Base-by-base conservation (phyloP, 2,329 filamentous ascomycete species). In the Talaromyces sp. region DNA sequence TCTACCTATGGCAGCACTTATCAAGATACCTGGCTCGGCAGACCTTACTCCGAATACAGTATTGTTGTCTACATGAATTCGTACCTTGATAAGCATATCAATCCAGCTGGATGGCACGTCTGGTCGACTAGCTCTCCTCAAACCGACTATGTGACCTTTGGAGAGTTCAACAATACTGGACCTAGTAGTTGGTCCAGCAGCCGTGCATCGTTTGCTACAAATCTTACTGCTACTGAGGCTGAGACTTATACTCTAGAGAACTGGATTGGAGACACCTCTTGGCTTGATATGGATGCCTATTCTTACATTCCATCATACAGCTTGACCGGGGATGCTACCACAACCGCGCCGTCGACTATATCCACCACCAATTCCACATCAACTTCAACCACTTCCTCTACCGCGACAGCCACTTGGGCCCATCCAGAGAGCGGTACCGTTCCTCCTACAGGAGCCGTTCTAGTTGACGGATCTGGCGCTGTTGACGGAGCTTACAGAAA, bases 261-360 rank as follows among this genome's bases (percentile, higher is more conserved):
- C n/a, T 76, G 72, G 60, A 67, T 78, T 42, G 72, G 71, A 13
- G 70, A 70, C 39, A 77, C 72, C 3, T 65, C 69, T 7, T 78
- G 75, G 72, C 65, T 78, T 32, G 75, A 78, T 42, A 66, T 69
- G 65, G 67, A 65, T 29, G 72, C 75, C 2, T 78, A 74, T 53
- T 69, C 67, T 36, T 71, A 68, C 24, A 54, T 59, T 5, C 73
- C 75, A 4, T 73, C 70, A 9, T 76, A 70, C 57, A 61, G 54
- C 22, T 57, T 70, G 24, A 54, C 60, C 2, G 54, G 55, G 4
- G 56, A 60, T 2, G 46, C 64, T n/a, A 65, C 66, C 0, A 52
- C 61, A 1, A 71, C 55, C 20, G 35, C 41, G 57, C 55, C 54
- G 51, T 53, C 55, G 56, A 61, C 52, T 7, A 16, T 30, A 32